Evolutionary conservation across 2,329 filamentous ascomycete genomes (phyloP).

Genomic region (Stachybotrys chlorohalonatus): DNA sequence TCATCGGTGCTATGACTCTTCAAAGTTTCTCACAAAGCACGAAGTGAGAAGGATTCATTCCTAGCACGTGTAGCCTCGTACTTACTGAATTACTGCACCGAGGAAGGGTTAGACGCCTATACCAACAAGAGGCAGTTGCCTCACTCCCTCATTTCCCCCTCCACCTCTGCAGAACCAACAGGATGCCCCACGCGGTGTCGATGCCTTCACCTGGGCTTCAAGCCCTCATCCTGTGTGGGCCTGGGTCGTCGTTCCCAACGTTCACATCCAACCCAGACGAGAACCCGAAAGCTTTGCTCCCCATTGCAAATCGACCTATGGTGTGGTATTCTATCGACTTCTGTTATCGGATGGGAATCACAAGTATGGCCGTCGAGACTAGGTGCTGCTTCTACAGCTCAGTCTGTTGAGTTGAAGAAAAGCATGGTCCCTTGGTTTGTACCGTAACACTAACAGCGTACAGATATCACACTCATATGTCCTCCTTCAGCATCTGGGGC

Average conservation of each 20-base stretch:
- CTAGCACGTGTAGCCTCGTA: background rate
- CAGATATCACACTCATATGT: slow-evolving; percentile 55
- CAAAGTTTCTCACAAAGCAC: background rate
- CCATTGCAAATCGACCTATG: slow-evolving; percentile 80
- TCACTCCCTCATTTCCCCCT: slow-evolving; percentile 4
- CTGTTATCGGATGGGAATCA: slow-evolving; percentile 73
- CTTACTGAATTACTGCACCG: background rate
- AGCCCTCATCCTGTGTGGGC: slow-evolving; percentile 74
- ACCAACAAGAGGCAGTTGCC: slow-evolving; percentile 1
- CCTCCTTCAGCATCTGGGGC: slow-evolving; percentile 57
- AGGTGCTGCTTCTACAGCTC: background rate
- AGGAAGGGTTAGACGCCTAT: background rate
- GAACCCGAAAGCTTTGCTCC: slow-evolving; percentile 72
- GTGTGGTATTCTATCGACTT: slow-evolving; percentile 85
- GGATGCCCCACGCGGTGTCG: slow-evolving; percentile 67
- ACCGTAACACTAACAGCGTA: slow-evolving; percentile 10
- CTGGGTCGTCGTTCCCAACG: slow-evolving; percentile 72
- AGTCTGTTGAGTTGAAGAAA: background rate
- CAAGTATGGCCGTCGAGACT: slow-evolving; percentile 39
- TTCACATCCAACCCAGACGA: slow-evolving; percentile 75
- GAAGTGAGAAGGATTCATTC: background rate
- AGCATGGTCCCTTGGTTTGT: background rate
- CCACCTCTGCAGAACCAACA: slow-evolving; percentile 1
- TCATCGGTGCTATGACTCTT: background rate
- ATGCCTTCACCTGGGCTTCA: slow-evolving; percentile 71